A percentile compares a stretch with the other conserved stretches of the same genome.
Evolutionary conservation across 225 moss, liverwort and hornwort species (phyloP).

Genomic region (Polytrichum commune): DNA sequence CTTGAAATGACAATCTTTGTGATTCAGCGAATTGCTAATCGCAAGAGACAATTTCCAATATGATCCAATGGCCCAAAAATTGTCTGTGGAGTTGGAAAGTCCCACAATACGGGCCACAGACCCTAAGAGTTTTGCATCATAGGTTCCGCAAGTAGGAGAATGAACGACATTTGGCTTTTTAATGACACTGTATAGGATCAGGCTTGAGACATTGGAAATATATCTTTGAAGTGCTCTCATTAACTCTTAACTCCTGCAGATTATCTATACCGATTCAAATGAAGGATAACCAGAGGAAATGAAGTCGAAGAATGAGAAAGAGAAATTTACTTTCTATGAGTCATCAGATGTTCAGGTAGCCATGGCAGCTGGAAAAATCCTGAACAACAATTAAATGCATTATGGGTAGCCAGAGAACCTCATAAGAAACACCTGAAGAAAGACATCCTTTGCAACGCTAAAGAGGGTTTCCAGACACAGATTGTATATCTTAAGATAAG

Average conservation of each 20-base stretch:
- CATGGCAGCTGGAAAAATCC: slow-evolving; percentile 48
- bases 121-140: too few relatives aligned
- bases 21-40: too few relatives aligned
- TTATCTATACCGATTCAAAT: background rate
- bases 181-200: background rate
- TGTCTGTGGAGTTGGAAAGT: too few relatives aligned
- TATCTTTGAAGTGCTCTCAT: slow-evolving; percentile 3
- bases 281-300: background rate
- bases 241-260: background rate
- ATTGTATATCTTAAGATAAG: background rate
- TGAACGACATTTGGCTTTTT: background rate
- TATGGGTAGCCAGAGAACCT: background rate
- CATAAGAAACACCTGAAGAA: slow-evolving; percentile 2
- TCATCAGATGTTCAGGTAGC: slow-evolving; percentile 29
- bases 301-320: background rate
- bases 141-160: background rate
- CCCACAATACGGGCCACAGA: too few relatives aligned
- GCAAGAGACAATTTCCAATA: too few relatives aligned
- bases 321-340: slow-evolving; percentile 19
- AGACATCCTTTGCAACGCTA: background rate
- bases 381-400: slow-evolving; percentile 23
- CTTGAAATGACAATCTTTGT: too few relatives aligned
- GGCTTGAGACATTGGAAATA: background rate
- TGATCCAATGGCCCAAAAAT: too few relatives aligned
- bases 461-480: background rate